Conservation (phyloP, 192 early-diverging fungal genomes). For the Backusella circina region DNA sequence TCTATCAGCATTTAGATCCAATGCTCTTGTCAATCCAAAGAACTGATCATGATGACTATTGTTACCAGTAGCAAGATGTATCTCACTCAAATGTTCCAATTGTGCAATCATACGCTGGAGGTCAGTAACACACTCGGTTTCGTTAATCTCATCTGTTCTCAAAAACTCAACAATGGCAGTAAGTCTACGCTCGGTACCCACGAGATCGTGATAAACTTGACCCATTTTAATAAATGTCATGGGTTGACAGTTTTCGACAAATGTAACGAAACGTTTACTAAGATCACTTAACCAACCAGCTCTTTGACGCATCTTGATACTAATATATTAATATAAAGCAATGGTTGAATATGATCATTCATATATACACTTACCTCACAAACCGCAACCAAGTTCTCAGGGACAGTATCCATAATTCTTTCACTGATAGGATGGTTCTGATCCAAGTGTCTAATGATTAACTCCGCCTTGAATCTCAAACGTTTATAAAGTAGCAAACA, state of each 20-base stretch:
- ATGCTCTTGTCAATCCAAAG: constrained; percentile 39
- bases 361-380: constrained; percentile 38
- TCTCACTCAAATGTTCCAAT: constrained; percentile 60
- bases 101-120: constrained; percentile 65
- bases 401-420: constrained; percentile 49
- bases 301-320: constrained; percentile 51
- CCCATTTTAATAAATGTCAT: constrained; percentile 70
- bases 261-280: constrained; percentile 62
- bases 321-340: background rate
- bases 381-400: constrained; percentile 50
- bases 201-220: constrained; percentile 71
- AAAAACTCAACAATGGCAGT: constrained; percentile 70
- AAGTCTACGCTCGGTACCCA: constrained; percentile 67
- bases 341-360: background rate
- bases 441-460: constrained; percentile 71
- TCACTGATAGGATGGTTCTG: constrained; percentile 51
- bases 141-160: constrained; percentile 74
- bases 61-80: constrained; percentile 47
- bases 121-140: constrained; percentile 59
- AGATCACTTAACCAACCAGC: constrained; percentile 64
- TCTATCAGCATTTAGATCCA: constrained; percentile 65
- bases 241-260: constrained; percentile 61
- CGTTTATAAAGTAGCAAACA: constrained; percentile 76
- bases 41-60: constrained; percentile 50
- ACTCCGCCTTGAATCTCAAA: constrained; percentile 77